Evolutionary conservation across 257 asterid species (phyloP), one percentile per base, ranked within the genome.

Genomic region (Primulina eburnea): DNA sequence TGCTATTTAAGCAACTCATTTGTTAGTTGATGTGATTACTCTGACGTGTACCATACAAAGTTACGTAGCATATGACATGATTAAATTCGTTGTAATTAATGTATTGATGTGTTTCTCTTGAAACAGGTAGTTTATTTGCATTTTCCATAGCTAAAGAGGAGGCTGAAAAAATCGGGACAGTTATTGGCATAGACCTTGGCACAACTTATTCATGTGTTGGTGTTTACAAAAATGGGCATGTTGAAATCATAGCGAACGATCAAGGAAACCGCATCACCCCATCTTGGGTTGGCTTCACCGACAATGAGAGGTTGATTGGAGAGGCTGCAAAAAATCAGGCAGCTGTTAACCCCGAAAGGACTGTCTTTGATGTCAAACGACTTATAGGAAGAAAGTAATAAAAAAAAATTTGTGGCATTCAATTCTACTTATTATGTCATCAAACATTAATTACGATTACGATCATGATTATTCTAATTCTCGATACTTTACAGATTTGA

Each of bases 201-300:
- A 86, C 96, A 55, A 89, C 90, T 32, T 89, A 86, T 73, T 89
- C 96, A 8, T 89, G 96, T 77, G 96, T 89, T 74, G 96, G 93
- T 72, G 96, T 89, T 47, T 89, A 84, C 80, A 89, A 87, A 60
- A 85, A 85, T 65, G 93, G 92, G 4, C 88, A 82, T 69, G 93
- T 89, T 67, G 93, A 87, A 77, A 83, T 87, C 58, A 87, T 89
- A 86, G 90, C 92, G 2, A 88, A 88, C 14, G 95, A 88, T 67
- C 95, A 88, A 75, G 95, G 92, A 67, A 88, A 88, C 81, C 88
- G 96, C 5, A 87, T 87, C 67, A 89, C 96, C 63, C 96, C 96
- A 18, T 89, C 94, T 1, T 89, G 94, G 96, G 96, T 87, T 52
- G 90, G 76, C 37, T 89, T 89, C 85, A 89, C 93, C 16, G 88